Percentiles rank a stretch among this genome's conserved stretches.
Conservation (phyloP, 352 stramenopile genomes). For the Phytopythium delawarense region DNA sequence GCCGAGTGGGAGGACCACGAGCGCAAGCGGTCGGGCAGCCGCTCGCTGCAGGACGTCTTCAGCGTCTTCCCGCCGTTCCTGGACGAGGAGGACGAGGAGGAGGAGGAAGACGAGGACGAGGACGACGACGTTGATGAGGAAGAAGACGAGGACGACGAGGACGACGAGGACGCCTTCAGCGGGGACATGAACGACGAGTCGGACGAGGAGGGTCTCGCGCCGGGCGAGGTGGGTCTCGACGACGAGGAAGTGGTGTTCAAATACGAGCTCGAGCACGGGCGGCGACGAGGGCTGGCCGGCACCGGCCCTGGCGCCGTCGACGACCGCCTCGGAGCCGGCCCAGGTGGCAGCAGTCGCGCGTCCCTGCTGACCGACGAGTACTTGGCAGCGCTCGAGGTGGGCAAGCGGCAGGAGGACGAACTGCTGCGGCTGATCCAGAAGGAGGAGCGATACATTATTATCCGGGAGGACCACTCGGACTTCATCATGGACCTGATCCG, state of each 20-base stretch:
- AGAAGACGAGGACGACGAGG: neutral
- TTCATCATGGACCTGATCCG: conserved; percentile 82
- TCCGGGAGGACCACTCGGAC: conserved; percentile 72
- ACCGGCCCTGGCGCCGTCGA: neutral
- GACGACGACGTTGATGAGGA: conserved; percentile 54
- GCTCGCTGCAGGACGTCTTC: conserved; percentile 71
- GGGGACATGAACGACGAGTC: conserved; percentile 35
- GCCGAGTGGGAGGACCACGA: conserved; percentile 81
- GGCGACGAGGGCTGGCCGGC: conserved; percentile 10
- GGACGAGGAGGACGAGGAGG: conserved; percentile 61
- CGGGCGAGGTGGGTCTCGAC: conserved; percentile 41
- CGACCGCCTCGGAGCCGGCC: neutral
- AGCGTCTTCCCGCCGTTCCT: conserved; percentile 74
- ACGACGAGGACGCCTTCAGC: conserved; percentile 23
- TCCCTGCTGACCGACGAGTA: conserved; percentile 61
- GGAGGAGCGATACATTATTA: conserved; percentile 83
- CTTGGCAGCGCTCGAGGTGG: conserved; percentile 54
- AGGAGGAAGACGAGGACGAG: conserved; percentile 48
- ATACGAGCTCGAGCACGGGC: conserved; percentile 60
- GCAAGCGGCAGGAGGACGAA: conserved; percentile 64
- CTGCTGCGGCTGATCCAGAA: conserved; percentile 72
- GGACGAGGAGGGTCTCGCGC: conserved; percentile 33
- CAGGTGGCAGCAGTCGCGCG: conserved; percentile 12
- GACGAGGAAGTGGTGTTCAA: conserved; percentile 71
- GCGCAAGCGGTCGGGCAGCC: conserved; percentile 52